Evolutionary conservation across 2,329 filamentous ascomycete genomes (phyloP).

Genomic region (Penicillium sp.): DNA sequence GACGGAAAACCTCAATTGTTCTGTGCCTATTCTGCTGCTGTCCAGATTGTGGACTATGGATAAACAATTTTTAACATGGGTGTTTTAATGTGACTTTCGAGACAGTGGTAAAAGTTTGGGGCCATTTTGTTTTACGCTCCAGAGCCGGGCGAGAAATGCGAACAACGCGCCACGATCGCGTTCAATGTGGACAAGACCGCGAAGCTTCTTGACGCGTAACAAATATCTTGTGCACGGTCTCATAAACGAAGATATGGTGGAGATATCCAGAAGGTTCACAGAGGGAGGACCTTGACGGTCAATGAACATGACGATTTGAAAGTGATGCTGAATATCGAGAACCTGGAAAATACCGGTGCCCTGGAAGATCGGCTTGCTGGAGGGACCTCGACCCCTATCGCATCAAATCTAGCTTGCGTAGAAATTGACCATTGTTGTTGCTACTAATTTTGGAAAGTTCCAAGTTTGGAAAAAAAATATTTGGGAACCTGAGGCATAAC

Average conservation of each 20-base stretch:
- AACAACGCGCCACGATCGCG: not conserved
- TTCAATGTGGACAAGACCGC: no score
- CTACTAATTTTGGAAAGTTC: not conserved
- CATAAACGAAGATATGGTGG: not conserved
- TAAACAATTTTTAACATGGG: not conserved
- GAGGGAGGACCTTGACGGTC: not conserved
- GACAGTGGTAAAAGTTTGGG: not conserved
- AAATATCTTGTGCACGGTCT: not conserved
- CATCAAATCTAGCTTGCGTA: not conserved
- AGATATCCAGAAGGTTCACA: not conserved
- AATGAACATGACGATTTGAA: not conserved
- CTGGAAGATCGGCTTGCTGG: not conserved
- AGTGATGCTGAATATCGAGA: not conserved
- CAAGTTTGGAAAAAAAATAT: not conserved
- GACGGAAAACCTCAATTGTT: not conserved
- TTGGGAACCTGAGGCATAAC: not conserved
- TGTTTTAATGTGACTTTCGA: not conserved
- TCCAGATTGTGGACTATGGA: not conserved
- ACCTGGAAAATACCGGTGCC: not conserved
- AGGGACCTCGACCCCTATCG: not conserved
- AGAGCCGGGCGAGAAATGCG: constrained; percentile 1
- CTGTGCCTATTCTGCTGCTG: not conserved
- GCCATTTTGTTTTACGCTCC: not conserved
- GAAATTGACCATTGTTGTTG: not conserved
- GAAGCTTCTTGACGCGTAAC: not conserved